Base-by-base conservation (phyloP, 2,329 filamentous ascomycete species). In the Colletotrichum tanaceti region DNA sequence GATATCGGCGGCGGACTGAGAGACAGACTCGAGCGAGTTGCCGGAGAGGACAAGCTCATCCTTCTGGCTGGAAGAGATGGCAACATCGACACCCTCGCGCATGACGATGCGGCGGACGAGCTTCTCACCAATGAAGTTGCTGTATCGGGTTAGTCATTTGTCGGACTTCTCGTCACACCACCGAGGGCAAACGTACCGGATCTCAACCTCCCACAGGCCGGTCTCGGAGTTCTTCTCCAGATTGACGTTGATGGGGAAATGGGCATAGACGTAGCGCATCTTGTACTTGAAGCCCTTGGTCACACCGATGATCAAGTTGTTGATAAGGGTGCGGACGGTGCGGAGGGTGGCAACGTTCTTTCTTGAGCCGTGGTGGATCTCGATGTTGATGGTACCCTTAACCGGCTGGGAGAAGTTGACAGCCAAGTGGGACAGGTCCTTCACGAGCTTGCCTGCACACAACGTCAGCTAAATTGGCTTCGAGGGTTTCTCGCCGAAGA, bases 241-340 rank as follows among this genome's bases (percentile, higher is more conserved):
- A 89, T 98, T 98, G 87, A 99, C 95, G 90, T 99, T 99, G 93
- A 99, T 99, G 86, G 96, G 96, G 83, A 99, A 99, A 91, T 99
- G 96, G 83, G 96, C 96, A 85, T 99, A 99, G 85, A 99, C 96
- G 88, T 99, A 99, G 81, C 97, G 93, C 95, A 99, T 98, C 93
- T 99, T 99, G 92, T 99, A 99, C 89, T 97, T 97, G 93, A 92
- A 99, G 77, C 96, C 96, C 89, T 95, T 97, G 83, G 96, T 99
- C 76, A 99, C 96, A 84, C 96, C 96, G 79, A 94, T 91, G 85
- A 99, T 93, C 86, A 99, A 84, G 92, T 99, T 99, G 90, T 97
- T 93, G 89, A 99, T 97, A 85, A 98, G 85, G 75, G 95, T 95
- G 81, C 94, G 93, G 87, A 99, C 96, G 80, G 96, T 99, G 79